Evolutionary conservation across 176 grass and related monocot genomes (phyloP), one percentile per base, ranked within the genome.

Genomic region (Echinochloa phyllopogon): DNA sequence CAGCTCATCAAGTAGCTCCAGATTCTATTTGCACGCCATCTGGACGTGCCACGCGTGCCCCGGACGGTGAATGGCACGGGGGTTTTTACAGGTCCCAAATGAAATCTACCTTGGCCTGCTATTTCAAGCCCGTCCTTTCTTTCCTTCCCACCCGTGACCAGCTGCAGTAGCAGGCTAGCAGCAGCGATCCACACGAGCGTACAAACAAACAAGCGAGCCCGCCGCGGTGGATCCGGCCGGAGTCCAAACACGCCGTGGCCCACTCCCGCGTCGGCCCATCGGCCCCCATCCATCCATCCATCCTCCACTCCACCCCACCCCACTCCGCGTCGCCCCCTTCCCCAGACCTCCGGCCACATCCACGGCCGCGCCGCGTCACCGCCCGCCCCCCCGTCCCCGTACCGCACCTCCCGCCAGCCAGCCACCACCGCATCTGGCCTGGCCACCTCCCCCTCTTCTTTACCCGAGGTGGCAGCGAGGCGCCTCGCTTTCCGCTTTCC

Each of bases 391-490:
- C 44, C 70, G 24, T 50, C 69, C 42, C 69, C 24, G 24, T 73
- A 10, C 23, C 44, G 13, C 57, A 10, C 68, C 27, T 3, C 39
- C 41, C 44, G 49, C 45, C n/a, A 50, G 49, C 45, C n/a, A 50
- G 60, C 36, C 70, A 27, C 57, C 81, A 72, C 67, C 38, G 33
- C 67, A 59, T 43, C 80, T 16, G 14, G 48, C 70, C 79, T 58
- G 66, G 40, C 66, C 50, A 24, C 18, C 25, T 10, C 25, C 43
- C 8, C 51, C 8, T 55, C 88, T 77, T 62, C 80, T 90, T 77
- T 65, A 72, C 45, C 65, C 44, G 83, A 90, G 45, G 44, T 33
- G 77, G 77, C 77, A 80, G 75, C 40, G 75, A 77, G n/a, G 75
- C 78, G 18, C 18, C 82, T 63, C 51, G 48, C 72, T 70, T 71